Evolutionary conservation across 192 early-diverging fungal species (phyloP), one percentile per base, ranked within the genome.

Genomic region (Rhizoclosmatium sp.): DNA sequence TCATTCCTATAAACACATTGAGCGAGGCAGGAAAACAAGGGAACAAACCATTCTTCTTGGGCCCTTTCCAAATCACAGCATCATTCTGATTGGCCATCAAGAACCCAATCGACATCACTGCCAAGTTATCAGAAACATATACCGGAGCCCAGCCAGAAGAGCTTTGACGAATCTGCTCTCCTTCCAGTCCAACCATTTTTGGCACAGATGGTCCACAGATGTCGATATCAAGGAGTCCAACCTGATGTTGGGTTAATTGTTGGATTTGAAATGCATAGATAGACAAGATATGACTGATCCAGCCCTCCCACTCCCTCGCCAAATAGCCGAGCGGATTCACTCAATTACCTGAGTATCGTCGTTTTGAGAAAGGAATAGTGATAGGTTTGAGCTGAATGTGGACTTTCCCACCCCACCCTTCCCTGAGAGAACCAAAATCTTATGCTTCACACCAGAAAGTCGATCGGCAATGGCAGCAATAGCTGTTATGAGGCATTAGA

Each of bases 341-440:
- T 31, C 31, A 59, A 58, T n/a, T 47, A 84, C 85, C 71, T 84
- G 83, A 48, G 80, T 76, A 49, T 60, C 40, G 14, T 84, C 79
- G 58, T 86, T 79, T 10, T 83, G 41, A 1, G 85, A 85, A 16
- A 89, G 76, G 41, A 82, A 84, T 62, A 87, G 82, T 2, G 85
- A 62, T 41, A 89, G 76, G 67, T 99, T 97, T 3, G 96, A 92
- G 2, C 95, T 94, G 77, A 98, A 95, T 39, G 95, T 98, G 19
- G 93, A 94, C 85, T 99, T 99, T 59, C 98, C 98, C 0, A 99
- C 96, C 41, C 98, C 98, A 65, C 98, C 98, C 85, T 99, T 99
- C 41, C 98, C 98, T 0, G 94, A 96, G 31, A 99, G 90, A 4
- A 99, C 93, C 7, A 99, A 84, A 14, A 99, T 87, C 71, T 97